These are phyloP conservation scores for Aspergillus latus DNA, from an alignment of 2,329 filamentous ascomycete genomes.

Conservation along the genomic window DNA sequence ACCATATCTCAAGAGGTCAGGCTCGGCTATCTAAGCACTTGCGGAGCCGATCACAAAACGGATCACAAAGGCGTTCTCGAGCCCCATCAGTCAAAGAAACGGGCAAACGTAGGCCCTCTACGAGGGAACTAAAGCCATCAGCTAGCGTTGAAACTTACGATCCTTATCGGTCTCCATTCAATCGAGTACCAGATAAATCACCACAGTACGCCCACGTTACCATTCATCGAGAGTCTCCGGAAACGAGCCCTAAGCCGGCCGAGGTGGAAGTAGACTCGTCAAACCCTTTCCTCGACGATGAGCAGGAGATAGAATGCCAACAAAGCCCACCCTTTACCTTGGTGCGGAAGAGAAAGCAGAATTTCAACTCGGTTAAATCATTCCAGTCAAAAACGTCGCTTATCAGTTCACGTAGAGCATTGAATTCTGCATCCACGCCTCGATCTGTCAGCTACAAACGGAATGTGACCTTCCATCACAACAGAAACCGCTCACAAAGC, in stretches of 20 bases:
- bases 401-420: conserved; percentile 46
- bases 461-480: conserved; percentile 63
- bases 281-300: conserved; percentile 24
- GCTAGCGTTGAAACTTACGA: conserved; percentile 69
- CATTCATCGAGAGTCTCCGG: conserved; percentile 56
- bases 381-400: conserved; percentile 50
- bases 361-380: conserved; percentile 36
- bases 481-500: conserved; percentile 43
- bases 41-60: conserved; percentile 8
- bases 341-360: conserved; percentile 33
- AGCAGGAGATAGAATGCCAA: conserved; percentile 17
- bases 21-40: conserved; percentile 34
- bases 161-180: conserved; percentile 71
- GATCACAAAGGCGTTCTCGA: conserved; percentile 28
- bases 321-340: conserved; percentile 34
- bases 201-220: conserved; percentile 66
- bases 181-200: conserved; percentile 47
- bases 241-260: conserved; percentile 7
- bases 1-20: conserved; percentile 61
- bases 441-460: conserved; percentile 57
- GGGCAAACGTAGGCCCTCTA: conserved; percentile 51
- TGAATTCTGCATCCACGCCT: conserved; percentile 35
- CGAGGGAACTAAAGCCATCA: conserved; percentile 47
- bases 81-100: conserved; percentile 48
- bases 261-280: conserved; percentile 17